These are phyloP conservation scores for Irpex sp. DNA, from an alignment of 1,284 basidiomycete genomes.

Conservation along the genomic window DNA sequence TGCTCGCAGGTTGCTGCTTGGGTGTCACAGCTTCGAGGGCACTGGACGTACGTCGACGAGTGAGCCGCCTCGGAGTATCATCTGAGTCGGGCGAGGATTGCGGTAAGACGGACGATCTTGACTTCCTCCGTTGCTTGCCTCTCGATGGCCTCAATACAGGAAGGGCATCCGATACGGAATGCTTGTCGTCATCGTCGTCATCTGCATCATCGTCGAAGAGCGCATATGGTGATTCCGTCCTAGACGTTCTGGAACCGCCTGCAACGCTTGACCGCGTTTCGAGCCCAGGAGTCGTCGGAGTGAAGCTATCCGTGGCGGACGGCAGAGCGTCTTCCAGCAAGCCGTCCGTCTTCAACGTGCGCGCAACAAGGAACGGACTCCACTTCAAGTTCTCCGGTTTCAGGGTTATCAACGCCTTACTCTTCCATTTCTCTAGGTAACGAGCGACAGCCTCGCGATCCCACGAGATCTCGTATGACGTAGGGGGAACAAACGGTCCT, in stretches of 20 bases:
- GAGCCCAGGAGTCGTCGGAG: constrained; percentile 14
- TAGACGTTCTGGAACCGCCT: not conserved
- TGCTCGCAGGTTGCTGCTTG: not conserved
- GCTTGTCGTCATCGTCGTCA: constrained; percentile 17
- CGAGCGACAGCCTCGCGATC: constrained; percentile 66
- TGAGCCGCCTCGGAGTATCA: not conserved
- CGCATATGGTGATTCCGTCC: constrained; percentile 20
- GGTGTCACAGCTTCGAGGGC: not conserved
- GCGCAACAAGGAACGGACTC: constrained; percentile 86
- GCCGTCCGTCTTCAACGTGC: constrained; percentile 44
- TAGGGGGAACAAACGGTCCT: constrained; percentile 64
- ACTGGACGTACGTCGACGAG: constrained; percentile 4
- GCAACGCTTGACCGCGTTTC: constrained; percentile 3
- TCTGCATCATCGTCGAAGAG: constrained; percentile 26
- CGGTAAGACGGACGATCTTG: not conserved
- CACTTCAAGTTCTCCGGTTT: constrained; percentile 89
- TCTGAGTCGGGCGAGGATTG: constrained; percentile 1
- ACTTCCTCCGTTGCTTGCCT: not conserved
- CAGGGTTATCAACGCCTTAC: constrained; percentile 80
- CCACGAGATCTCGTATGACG: constrained; percentile 76
- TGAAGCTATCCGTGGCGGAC: constrained; percentile 17
- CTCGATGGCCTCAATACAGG: not conserved
- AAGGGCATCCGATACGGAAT: not conserved
- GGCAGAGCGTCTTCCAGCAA: constrained; percentile 25
- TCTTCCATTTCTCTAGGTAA: constrained; percentile 70